Evolutionary conservation across 345 rosid species (phyloP).

Genomic region (sweet orange (Citrus sinensis)): DVS_A1.0 CM039162.1:23430501-23431000

Average conservation of each 20-base stretch:
- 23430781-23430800: not conserved
- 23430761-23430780: not conserved
- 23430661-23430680: not conserved
- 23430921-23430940: not conserved
- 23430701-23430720: not conserved
- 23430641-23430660: not conserved
- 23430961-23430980: not conserved
- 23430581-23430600: not conserved
- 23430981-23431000: not conserved
- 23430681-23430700: not conserved
- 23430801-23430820: constrained; percentile 23
- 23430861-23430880: too few relatives aligned
- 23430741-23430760: not conserved
- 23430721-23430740: not conserved
- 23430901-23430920: not conserved
- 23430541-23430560: too few relatives aligned
- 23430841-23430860: not conserved
- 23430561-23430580: not conserved
- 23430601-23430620: not conserved
- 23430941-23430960: not conserved
- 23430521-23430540: not conserved
- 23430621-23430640: not conserved
- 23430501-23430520: not conserved
- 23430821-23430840: constrained; percentile 1
- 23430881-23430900: not conserved